Percentiles rank a stretch among this genome's conserved stretches.
phyloP scores from a whole-genome alignment of 2,329 filamentous ascomycete genomes.

The Fusarium drepaniforme region DNA sequence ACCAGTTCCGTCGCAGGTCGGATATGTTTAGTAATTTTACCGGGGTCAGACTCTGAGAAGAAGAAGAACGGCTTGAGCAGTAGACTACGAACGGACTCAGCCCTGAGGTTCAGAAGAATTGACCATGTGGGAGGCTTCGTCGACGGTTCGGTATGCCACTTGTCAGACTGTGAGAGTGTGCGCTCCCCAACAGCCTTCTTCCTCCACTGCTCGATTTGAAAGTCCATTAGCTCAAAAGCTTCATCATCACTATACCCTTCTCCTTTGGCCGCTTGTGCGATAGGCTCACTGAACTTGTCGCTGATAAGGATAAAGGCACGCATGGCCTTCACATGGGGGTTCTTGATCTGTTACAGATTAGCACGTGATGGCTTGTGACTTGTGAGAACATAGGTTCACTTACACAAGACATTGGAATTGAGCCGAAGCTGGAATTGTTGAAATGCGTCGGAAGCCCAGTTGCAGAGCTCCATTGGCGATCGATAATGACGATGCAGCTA shows the following conservation, averaged over 20 bases:
- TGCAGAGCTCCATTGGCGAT: conserved; percentile 29
- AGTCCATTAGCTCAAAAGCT: conserved; percentile 45
- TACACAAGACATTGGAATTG: conserved; percentile 24
- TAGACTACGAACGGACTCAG: conserved; percentile 26
- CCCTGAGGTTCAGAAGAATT: conserved; percentile 22
- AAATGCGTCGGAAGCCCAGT: conserved; percentile 27
- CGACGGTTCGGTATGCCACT: conserved; percentile 19
- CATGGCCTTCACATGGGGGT: conserved; percentile 27
- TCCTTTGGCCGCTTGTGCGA: conserved; percentile 17
- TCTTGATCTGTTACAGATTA: conserved; percentile 3
- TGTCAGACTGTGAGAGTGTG: conserved; percentile 2
- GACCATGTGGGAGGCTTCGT: conserved; percentile 29
- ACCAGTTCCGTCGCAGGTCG: conserved; percentile 21
- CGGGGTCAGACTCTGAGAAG: conserved; percentile 23
- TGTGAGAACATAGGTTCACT: neutral
- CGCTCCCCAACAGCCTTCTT: conserved; percentile 38
- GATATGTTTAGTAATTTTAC: conserved; percentile 24
- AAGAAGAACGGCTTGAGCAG: conserved; percentile 28
- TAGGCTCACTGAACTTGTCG: conserved; percentile 26
- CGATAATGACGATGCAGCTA: conserved; percentile 19
- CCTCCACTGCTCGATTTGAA: conserved; percentile 46
- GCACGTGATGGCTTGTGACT: neutral
- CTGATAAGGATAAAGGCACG: conserved; percentile 28
- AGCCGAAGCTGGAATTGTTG: conserved; percentile 28
- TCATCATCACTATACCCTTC: conserved; percentile 41